phyloP scores from a whole-genome alignment of 805 yeast species.

The Maudiozyma pseudohumilis region DNA sequence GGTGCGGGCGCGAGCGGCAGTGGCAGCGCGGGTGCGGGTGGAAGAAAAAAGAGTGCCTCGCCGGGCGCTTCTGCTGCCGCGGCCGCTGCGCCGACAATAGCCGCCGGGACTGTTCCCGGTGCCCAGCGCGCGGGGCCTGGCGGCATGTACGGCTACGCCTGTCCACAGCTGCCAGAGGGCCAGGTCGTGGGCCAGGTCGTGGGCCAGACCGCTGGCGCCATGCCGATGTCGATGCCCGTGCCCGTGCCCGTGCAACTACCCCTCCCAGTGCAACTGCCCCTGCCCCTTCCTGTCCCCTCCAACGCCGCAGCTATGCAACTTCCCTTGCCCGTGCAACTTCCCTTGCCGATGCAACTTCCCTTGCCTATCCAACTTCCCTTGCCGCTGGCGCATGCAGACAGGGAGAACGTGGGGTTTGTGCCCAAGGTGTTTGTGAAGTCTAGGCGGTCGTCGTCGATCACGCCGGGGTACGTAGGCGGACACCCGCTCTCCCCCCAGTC shows the following conservation, averaged over 20 bases:
- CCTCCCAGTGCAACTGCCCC: neutral
- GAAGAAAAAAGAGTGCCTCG: neutral
- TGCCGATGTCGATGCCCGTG: neutral
- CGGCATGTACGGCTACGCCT: neutral
- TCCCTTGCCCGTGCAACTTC: neutral
- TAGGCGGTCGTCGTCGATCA: conserved; percentile 24
- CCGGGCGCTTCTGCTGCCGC: neutral
- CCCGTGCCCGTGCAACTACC: conserved; percentile 7
- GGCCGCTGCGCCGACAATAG: neutral
- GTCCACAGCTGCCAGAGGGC: neutral
- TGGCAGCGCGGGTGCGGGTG: neutral
- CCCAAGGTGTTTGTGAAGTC: conserved; percentile 30
- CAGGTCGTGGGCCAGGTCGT: neutral
- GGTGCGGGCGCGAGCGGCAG: neutral
- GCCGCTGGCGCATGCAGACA: conserved; percentile 10
- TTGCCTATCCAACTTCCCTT: neutral
- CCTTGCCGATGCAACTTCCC: neutral
- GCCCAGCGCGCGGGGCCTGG: neutral
- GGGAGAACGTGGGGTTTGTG: conserved; percentile 26
- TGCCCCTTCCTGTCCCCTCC: neutral
- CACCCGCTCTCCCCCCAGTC: conserved; percentile 1
- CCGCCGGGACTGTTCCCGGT: neutral
- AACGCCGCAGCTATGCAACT: neutral
- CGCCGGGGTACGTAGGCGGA: neutral
- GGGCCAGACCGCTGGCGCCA: neutral